phyloP scores from a whole-genome alignment of 1,139 yeast species.

The Lodderomyces beijingensis region DNA sequence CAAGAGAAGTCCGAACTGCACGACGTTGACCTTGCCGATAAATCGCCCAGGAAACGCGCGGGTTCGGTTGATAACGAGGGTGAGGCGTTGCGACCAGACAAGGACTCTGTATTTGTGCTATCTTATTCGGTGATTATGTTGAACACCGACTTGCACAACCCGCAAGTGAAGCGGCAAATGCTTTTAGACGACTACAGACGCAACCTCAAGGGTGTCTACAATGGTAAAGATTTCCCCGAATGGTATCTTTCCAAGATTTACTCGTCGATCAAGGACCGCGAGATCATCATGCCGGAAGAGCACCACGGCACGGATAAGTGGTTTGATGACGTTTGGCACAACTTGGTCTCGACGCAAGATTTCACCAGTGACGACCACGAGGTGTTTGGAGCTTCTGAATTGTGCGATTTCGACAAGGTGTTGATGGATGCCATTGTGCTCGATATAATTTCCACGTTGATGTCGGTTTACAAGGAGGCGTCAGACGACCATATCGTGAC shows the following conservation, averaged over 20 bases:
- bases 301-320: slow-evolving; percentile 84
- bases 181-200: slow-evolving; percentile 73
- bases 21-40: slow-evolving; percentile 16
- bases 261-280: slow-evolving; percentile 74
- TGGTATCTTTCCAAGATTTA: slow-evolving; percentile 84
- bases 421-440: slow-evolving; percentile 62
- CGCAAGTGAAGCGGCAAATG: slow-evolving; percentile 84
- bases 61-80: slow-evolving; percentile 11
- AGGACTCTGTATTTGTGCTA: slow-evolving; percentile 67
- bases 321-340: slow-evolving; percentile 94
- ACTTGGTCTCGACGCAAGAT: slow-evolving; percentile 56
- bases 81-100: slow-evolving; percentile 57
- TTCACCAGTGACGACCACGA: slow-evolving; percentile 16
- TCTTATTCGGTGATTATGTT: slow-evolving; percentile 75
- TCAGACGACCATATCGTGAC: slow-evolving; percentile 87
- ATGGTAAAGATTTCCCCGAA: slow-evolving; percentile 73
- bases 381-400: slow-evolving; percentile 15
- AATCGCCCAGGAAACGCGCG: background rate
- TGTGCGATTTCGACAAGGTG: slow-evolving; percentile 58
- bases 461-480: slow-evolving; percentile 80
- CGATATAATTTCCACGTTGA: slow-evolving; percentile 62
- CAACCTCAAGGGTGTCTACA: slow-evolving; percentile 77
- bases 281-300: slow-evolving; percentile 97
- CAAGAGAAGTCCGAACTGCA: slow-evolving; percentile 6
- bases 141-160: slow-evolving; percentile 75